phyloP scores from a whole-genome alignment of 139 green algal species.

The Raphidocelis subcapitata region DNA sequence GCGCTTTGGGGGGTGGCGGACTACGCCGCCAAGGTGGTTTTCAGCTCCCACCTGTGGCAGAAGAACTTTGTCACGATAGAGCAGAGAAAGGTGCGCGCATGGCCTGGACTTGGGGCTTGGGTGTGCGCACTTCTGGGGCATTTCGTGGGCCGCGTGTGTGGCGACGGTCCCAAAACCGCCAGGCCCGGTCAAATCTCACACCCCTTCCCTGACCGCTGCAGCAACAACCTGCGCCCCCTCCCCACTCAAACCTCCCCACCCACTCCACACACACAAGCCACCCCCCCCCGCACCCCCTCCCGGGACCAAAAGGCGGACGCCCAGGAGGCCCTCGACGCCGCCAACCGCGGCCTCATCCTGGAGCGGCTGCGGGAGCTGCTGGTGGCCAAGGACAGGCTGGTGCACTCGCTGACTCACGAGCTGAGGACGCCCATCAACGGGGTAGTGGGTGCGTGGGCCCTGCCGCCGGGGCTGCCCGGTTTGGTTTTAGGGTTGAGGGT shows the following conservation, averaged over 20 bases:
- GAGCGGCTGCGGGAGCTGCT: conserved; percentile 39
- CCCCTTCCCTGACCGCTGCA: no score
- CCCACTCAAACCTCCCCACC: no score
- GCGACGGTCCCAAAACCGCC: no score
- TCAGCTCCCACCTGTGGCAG: conserved; percentile 57
- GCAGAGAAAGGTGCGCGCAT: conserved; percentile 30
- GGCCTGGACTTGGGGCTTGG: no score
- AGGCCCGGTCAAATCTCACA: no score
- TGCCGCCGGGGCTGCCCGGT: background rate
- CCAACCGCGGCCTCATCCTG: conserved; percentile 26
- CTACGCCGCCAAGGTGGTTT: conserved; percentile 52
- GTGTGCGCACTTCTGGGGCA: no score
- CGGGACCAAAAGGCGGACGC: background rate
- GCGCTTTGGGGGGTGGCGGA: conserved; percentile 42
- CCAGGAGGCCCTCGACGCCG: conserved; percentile 4
- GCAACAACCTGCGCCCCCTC: no score
- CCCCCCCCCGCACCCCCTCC: no score
- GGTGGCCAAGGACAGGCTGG: conserved; percentile 36
- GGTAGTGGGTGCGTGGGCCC: conserved; percentile 47
- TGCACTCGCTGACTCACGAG: conserved; percentile 55
- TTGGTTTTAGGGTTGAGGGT: no score
- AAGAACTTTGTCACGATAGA: conserved; percentile 56
- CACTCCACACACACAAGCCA: no score
- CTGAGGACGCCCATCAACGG: conserved; percentile 57
- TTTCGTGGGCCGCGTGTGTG: no score